phyloP scores from a whole-genome alignment of 2,329 filamentous ascomycete species.

The Epichloe sibirici region DNA sequence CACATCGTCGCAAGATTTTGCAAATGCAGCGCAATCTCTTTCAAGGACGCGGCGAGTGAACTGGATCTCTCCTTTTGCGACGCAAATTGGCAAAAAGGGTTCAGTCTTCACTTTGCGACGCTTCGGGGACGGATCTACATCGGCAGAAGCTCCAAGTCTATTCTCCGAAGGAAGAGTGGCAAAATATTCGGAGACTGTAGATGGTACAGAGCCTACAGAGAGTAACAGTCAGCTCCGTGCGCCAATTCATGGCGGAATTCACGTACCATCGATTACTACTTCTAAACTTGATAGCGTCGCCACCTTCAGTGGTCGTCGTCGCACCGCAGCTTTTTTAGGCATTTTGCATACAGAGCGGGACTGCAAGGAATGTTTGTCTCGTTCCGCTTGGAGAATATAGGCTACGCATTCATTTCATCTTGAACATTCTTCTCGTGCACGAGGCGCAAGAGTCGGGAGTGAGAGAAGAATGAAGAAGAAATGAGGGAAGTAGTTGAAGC shows the following conservation, averaged over 20 bases:
- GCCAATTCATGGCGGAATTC: neutral
- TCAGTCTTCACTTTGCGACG: constrained; percentile 17
- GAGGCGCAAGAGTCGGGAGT: neutral
- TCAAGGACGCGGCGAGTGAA: constrained; percentile 16
- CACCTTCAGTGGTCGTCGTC: neutral
- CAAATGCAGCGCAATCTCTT: constrained; percentile 2
- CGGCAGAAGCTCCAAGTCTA: constrained; percentile 1
- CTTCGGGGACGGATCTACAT: constrained; percentile 15
- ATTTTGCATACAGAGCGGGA: neutral
- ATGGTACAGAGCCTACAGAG: constrained; percentile 15
- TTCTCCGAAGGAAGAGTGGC: constrained; percentile 11
- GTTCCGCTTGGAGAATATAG: neutral
- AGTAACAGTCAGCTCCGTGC: neutral
- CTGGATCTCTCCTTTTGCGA: constrained; percentile 14
- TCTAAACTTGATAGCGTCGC: constrained; percentile 2
- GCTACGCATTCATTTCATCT: neutral
- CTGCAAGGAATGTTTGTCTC: neutral
- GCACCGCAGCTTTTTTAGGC: constrained; percentile 4
- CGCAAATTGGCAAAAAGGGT: constrained; percentile 11
- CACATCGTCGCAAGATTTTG: constrained; percentile 9
- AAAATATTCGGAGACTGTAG: constrained; percentile 12
- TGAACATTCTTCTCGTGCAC: neutral
- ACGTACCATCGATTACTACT: constrained; percentile 16
- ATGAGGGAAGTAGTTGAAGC: neutral
- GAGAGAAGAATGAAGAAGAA: neutral